Evolutionary conservation across 345 rosid genomes (phyloP), one percentile per base, ranked within the genome.

Genomic region (Citrus cavaleriei): DNA sequence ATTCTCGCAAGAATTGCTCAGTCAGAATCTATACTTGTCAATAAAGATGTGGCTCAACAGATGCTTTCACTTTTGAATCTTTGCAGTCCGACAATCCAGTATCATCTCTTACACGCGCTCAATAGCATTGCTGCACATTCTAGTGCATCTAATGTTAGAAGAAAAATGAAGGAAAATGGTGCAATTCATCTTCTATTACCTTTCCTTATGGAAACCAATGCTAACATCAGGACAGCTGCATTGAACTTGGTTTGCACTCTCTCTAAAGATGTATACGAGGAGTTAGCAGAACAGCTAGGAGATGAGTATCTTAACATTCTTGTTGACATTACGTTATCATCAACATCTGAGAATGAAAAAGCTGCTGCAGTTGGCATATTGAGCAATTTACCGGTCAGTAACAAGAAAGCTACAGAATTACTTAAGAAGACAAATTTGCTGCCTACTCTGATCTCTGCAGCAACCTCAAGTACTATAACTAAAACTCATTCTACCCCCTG

Each of bases 1-100:
- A 90, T 92, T 70, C 91, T 92, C 9, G 91, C 91, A 9, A 86
- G 79, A 75, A 88, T 92, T 68, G 90, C 93, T 28, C 86, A 89
- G 78, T 90, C 92, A 0, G 92, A 88, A 65, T 79, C 90, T 7
- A 80, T 87, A 68, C 89, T 92, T n/a, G 88, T 89, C 51, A 88
- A 88, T 71, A 73, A 80, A 67, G 90, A 88, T 60, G 90, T 88
- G 42, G 93, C 93, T 70, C 93, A 87, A 82, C 93, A 92, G 86
- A 92, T 92, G 92, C 88, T 92, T 51, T 88, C 91, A 2, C 96
- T 92, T 74, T 63, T 92, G 84, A 92, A 89, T 78, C 88, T 89
- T 30, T 89, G 90, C 16, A 89, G 90, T 78, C 88, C 93, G 13
- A 72, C 73, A 3, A 88, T 88, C 77, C 90, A 90, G 80, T 66